A percentile compares a stretch with the other conserved stretches of the same genome.
phyloP scores from a whole-genome alignment of 2,329 filamentous ascomycete species.

The Lachnellula cervina region DNA sequence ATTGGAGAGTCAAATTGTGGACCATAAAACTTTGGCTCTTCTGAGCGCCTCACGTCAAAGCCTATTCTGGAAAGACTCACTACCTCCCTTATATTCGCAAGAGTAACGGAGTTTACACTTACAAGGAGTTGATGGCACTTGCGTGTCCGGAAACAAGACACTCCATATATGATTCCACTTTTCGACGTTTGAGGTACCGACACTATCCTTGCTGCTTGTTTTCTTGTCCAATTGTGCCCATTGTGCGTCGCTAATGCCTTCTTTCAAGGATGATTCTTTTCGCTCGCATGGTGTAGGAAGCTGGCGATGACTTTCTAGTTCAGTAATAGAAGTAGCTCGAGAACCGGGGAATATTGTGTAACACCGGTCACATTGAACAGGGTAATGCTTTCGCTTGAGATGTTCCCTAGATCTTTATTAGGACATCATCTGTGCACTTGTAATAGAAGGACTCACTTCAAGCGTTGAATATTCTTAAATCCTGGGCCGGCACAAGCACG shows the following conservation, averaged over 20 bases:
- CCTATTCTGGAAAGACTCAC: neutral
- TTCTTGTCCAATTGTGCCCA: slow-evolving; percentile 11
- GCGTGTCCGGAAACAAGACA: neutral
- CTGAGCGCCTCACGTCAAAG: too few species aligned
- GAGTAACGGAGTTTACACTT: neutral
- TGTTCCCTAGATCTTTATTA: slow-evolving; percentile 6
- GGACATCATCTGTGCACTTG: neutral
- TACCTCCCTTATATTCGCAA: neutral
- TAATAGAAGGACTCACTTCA: slow-evolving; percentile 1
- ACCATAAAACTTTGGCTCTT: too few species aligned
- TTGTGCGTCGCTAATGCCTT: slow-evolving; percentile 11
- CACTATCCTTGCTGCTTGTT: slow-evolving; percentile 2
- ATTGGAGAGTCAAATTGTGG: neutral
- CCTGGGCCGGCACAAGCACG: slow-evolving; percentile 8
- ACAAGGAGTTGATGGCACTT: neutral
- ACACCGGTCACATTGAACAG: slow-evolving; percentile 10
- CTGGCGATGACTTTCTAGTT: slow-evolving; percentile 5
- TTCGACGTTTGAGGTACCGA: neutral
- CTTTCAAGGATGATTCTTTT: slow-evolving; percentile 2
- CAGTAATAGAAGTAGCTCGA: neutral
- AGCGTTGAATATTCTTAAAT: slow-evolving; percentile 8
- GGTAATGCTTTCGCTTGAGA: slow-evolving; percentile 12
- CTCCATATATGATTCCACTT: slow-evolving; percentile 1
- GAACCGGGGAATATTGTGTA: slow-evolving; percentile 6
- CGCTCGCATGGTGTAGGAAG: slow-evolving; percentile 3